phyloP scores from a whole-genome alignment of 805 yeast species.

The Helenozyma baotianmanensis region DNA sequence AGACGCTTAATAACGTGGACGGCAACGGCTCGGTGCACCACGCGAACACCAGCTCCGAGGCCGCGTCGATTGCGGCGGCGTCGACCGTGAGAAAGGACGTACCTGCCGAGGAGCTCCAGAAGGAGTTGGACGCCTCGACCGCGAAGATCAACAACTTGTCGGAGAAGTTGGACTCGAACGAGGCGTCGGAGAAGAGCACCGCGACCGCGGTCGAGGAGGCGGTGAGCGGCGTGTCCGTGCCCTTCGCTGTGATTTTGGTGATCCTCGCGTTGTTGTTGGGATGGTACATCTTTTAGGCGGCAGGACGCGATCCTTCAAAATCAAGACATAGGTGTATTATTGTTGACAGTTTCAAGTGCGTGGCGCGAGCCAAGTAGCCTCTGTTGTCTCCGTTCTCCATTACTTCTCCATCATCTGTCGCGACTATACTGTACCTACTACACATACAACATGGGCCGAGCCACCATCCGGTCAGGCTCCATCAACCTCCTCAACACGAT shows the following conservation, averaged over 20 bases:
- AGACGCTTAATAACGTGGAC: neutral
- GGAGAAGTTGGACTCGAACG: constrained; percentile 43
- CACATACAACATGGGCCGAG: constrained; percentile 15
- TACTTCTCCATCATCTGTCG: too few species aligned
- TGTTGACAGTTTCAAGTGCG: too few species aligned
- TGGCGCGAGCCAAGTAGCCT: too few species aligned
- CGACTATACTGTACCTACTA: too few species aligned
- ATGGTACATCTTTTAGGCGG: constrained; percentile 59
- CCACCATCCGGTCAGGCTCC: constrained; percentile 50
- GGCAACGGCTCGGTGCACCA: constrained; percentile 6
- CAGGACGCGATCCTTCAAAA: too few species aligned
- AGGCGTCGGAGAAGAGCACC: constrained; percentile 15
- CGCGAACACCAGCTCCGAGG: constrained; percentile 4
- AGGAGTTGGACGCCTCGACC: constrained; percentile 36
- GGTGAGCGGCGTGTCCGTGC: constrained; percentile 49
- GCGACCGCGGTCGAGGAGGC: constrained; percentile 22
- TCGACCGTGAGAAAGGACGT: constrained; percentile 4
- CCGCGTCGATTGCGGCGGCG: constrained; percentile 5
- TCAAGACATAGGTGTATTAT: too few species aligned
- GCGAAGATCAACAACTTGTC: constrained; percentile 40
- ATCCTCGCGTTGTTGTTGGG: constrained; percentile 58
- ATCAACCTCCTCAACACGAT: constrained; percentile 71
- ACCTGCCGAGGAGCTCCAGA: constrained; percentile 16
- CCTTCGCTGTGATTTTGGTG: constrained; percentile 46
- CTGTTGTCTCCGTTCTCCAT: too few species aligned